Conservation (phyloP, 176 grass and related monocot species). For the Eragrostis nindensis region DNA sequence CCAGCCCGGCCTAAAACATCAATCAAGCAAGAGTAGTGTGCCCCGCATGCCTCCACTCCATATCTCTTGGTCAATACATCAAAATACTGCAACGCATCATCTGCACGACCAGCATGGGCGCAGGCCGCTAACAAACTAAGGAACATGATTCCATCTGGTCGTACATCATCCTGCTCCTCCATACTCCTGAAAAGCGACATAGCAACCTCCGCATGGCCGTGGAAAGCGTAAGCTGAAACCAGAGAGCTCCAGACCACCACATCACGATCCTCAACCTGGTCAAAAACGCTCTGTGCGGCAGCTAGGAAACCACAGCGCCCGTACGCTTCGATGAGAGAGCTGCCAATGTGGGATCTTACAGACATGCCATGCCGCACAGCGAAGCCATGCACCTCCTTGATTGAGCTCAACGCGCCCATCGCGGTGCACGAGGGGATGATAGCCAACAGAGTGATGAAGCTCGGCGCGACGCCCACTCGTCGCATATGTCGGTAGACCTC, state of each 20-base stretch:
- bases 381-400: conserved; percentile 71
- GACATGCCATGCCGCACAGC: conserved; percentile 50
- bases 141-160: conserved; percentile 67
- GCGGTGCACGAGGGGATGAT: conserved; percentile 41
- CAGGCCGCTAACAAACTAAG: conserved; percentile 66
- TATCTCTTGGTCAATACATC: conserved; percentile 51
- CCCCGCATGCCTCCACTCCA: conserved; percentile 45
- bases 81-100: conserved; percentile 64
- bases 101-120: conserved; percentile 58
- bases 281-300: conserved; percentile 41
- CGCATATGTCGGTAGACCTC: conserved; percentile 60
- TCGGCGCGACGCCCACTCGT: conserved; percentile 41
- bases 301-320: conserved; percentile 52
- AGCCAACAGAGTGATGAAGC: conserved; percentile 56
- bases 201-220: conserved; percentile 51
- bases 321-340: conserved; percentile 68
- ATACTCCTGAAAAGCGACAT: conserved; percentile 59
- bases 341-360: conserved; percentile 42
- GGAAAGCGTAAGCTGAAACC: conserved; percentile 70
- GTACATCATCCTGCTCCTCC: conserved; percentile 46
- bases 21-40: conserved; percentile 77
- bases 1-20: conserved; percentile 75
- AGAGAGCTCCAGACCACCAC: conserved; percentile 70
- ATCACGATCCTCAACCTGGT: conserved; percentile 54
- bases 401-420: conserved; percentile 36